Percentiles rank a stretch among this genome's conserved stretches.
Evolutionary conservation across 805 yeast species (phyloP).

Genomic region (Pichia cephalocereana): DNA sequence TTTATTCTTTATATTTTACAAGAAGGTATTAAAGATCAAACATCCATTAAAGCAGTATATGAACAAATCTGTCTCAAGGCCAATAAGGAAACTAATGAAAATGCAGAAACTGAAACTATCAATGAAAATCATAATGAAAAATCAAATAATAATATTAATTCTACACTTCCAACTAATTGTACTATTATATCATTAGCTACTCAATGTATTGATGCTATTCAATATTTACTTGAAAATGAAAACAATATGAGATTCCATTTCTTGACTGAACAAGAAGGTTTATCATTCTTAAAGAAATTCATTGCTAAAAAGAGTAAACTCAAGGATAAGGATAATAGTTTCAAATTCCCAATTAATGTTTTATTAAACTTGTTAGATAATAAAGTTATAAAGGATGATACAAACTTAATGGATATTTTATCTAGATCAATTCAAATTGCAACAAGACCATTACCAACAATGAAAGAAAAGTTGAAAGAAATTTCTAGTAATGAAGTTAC

Average conservation of each 20-base stretch:
- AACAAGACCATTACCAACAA: slow-evolving; percentile 57
- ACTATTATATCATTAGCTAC: slow-evolving; percentile 66
- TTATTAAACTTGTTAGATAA: slow-evolving; percentile 55
- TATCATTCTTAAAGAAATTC: slow-evolving; percentile 29
- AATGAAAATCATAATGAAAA: not conserved
- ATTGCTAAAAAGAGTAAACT: slow-evolving; percentile 25
- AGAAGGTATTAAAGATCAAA: slow-evolving; percentile 62
- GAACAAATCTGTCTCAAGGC: slow-evolving; percentile 46
- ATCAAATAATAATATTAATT: not conserved
- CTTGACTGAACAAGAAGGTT: slow-evolving; percentile 65
- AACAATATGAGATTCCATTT: slow-evolving; percentile 64
- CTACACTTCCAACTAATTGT: slow-evolving; percentile 43
- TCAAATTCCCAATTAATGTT: slow-evolving; percentile 65
- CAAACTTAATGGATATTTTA: slow-evolving; percentile 64
- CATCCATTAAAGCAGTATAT: slow-evolving; percentile 54
- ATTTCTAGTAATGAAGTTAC: slow-evolving; percentile 19
- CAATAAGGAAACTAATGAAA: not conserved
- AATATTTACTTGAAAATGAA: slow-evolving; percentile 58
- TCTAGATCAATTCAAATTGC: slow-evolving; percentile 70
- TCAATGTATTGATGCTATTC: slow-evolving; percentile 69
- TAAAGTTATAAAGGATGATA: slow-evolving; percentile 59
- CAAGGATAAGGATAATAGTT: slow-evolving; percentile 29
- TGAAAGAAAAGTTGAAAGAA: slow-evolving; percentile 32
- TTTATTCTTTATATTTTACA: slow-evolving; percentile 58
- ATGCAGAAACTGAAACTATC: not conserved